These are phyloP conservation scores for Xerocomellus amylosporus DNA, from an alignment of 768 basidiomycete genomes.

Conservation along the genomic window DNA sequence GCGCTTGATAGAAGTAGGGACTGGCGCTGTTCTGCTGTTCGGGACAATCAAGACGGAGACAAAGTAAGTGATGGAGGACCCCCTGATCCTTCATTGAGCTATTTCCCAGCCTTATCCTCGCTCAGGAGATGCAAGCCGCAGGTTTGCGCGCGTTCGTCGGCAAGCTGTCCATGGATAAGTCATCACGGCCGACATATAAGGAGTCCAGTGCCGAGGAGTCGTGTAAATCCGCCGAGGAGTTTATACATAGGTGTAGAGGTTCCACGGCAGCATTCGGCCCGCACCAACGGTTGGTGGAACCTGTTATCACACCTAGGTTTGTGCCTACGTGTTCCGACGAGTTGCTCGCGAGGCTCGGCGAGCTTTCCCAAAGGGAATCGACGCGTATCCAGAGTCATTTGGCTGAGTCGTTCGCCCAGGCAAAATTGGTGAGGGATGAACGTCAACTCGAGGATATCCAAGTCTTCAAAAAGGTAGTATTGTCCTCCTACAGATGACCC, in stretches of 20 bases:
- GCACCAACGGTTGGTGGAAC: constrained; percentile 60
- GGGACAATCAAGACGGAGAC: constrained; percentile 81
- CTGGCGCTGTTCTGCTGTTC: constrained; percentile 73
- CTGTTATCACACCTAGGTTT: constrained; percentile 86
- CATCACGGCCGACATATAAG: constrained; percentile 65
- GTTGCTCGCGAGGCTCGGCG: constrained; percentile 60
- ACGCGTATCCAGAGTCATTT: constrained; percentile 77
- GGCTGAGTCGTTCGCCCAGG: constrained; percentile 74
- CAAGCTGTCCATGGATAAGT: constrained; percentile 88
- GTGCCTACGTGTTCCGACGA: constrained; percentile 83
- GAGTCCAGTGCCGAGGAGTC: constrained; percentile 56
- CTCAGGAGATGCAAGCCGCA: constrained; percentile 63
- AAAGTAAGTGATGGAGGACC: constrained; percentile 53
- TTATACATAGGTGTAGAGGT: constrained; percentile 50
- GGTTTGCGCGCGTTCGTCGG: constrained; percentile 84
- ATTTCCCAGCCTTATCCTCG: constrained; percentile 65
- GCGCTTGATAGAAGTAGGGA: constrained; percentile 71
- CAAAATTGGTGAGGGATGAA: constrained; percentile 64
- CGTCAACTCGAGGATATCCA: constrained; percentile 68
- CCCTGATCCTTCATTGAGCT: background rate
- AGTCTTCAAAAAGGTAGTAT: constrained; percentile 62
- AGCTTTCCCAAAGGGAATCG: constrained; percentile 44
- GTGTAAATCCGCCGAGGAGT: constrained; percentile 50
- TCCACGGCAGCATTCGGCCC: constrained; percentile 40
- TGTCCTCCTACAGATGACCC: background rate